Percentiles rank a stretch among this genome's conserved stretches.
phyloP scores from a whole-genome alignment of 2,329 filamentous ascomycete genomes.

The Verticillium klebahnii region DNA sequence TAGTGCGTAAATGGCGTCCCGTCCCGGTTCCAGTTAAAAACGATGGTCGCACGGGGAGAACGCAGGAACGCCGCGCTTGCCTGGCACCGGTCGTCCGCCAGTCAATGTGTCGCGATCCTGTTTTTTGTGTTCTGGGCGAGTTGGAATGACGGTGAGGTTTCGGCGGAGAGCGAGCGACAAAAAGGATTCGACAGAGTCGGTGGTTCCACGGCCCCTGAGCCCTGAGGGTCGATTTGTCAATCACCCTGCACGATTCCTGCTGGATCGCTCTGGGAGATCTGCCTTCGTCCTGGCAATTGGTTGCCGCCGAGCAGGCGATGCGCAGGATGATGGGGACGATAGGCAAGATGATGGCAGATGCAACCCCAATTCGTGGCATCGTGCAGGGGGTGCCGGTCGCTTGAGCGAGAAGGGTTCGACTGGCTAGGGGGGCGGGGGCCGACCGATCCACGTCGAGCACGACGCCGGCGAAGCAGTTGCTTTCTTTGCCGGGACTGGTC shows the following conservation, averaged over 20 bases:
- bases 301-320: background rate
- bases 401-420: background rate
- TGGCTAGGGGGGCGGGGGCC: background rate
- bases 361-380: slow-evolving; percentile 7
- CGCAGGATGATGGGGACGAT: background rate
- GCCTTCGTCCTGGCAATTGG: background rate
- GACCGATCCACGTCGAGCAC: background rate
- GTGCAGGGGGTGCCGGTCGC: slow-evolving; percentile 2
- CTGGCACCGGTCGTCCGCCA: background rate
- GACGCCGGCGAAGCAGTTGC: background rate
- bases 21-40: background rate
- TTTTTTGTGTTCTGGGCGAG: background rate
- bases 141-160: background rate
- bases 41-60: background rate
- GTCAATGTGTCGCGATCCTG: background rate
- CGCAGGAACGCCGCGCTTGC: background rate
- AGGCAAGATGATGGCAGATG: background rate
- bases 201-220: background rate
- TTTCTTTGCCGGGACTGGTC: background rate
- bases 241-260: background rate
- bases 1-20: background rate
- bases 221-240: background rate
- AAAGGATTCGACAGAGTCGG: background rate
- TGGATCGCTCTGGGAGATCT: background rate
- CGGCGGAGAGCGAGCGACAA: background rate